Conservation (phyloP, 2,329 filamentous ascomycete species). For the Trematosphaeria pertusa region DNA sequence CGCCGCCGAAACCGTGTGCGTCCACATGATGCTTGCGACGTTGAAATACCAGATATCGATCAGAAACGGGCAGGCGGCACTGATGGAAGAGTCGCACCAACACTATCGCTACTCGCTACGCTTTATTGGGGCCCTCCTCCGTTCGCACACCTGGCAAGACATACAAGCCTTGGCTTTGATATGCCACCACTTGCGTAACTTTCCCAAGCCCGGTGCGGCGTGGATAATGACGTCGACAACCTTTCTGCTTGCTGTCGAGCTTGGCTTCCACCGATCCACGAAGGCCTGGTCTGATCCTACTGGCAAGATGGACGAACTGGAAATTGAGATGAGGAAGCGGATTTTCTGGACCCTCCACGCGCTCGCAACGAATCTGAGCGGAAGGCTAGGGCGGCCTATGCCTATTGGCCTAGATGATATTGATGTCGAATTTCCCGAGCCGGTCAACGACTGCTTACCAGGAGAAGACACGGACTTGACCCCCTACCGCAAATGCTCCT, state of each 20-base stretch:
- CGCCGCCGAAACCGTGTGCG: conserved; percentile 69
- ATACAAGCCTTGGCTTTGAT: conserved; percentile 78
- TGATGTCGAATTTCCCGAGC: conserved; percentile 77
- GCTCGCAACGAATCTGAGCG: conserved; percentile 72
- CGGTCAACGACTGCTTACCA: conserved; percentile 74
- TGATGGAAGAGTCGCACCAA: conserved; percentile 72
- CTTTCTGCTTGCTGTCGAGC: conserved; percentile 73
- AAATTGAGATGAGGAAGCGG: conserved; percentile 78
- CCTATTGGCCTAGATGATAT: conserved; percentile 76
- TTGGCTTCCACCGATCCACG: conserved; percentile 76
- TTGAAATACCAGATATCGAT: conserved; percentile 80
- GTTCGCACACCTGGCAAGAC: conserved; percentile 68
- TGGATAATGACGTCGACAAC: conserved; percentile 71
- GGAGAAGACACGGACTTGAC: conserved; percentile 58
- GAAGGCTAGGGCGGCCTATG: conserved; percentile 80
- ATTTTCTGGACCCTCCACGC: conserved; percentile 77
- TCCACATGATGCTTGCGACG: conserved; percentile 81
- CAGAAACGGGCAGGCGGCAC: conserved; percentile 63
- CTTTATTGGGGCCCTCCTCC: conserved; percentile 70
- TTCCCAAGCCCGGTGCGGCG: conserved; percentile 79
- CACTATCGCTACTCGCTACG: conserved; percentile 80
- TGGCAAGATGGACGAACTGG: conserved; percentile 59
- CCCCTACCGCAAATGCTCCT: conserved; percentile 66
- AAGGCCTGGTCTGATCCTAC: conserved; percentile 61
- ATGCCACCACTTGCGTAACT: conserved; percentile 74